Evolutionary conservation across 2,329 filamentous ascomycete genomes (phyloP), one percentile per base, ranked within the genome.

Genomic region (Coleophoma crateriformis): DNA sequence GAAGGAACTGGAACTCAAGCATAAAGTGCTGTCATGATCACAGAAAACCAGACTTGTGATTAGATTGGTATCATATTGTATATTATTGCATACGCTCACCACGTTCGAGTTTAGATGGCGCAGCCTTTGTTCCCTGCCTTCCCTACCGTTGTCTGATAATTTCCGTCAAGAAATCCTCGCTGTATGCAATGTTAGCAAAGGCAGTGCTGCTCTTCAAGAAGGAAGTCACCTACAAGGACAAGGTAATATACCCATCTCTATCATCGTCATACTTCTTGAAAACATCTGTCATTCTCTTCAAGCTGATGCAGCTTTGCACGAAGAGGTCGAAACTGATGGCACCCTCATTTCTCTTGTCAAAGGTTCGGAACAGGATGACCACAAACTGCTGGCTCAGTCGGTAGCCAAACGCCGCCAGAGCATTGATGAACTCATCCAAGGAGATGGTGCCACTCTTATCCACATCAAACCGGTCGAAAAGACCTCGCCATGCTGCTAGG

Each of bases 231-330:
- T 57, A 64, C 61, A 91, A 91, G 65, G 85, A 88, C 48, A 91
- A 70, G 4, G 86, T 91, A 59, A 91, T 88, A 67, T 91, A 97
- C 2, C 94, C 94, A 70, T 97, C 94, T 39, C 94, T 82, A 68
- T 99, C 94, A 62, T 95, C 88, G 61, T 99, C 94, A 68, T 97
- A 99, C 71, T 91, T 92, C 78, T 99, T 99, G 68, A 99, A 99
- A 27, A 96, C 90, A 68, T 99, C 94, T 52, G 94, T 99, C 92
- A 99, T 97, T 60, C 94, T 81, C 79, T 97, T 96, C 62, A 99
- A 76, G 61, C 84, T 90, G 65, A 99, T 97, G 69, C 94, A 97
- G 47, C 90, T 90, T 76, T 99, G 94, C 53, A 99, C 94, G 64
- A 99, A 99, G 46, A 99, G 71, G 71, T 99, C 94, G 64, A 99